phyloP scores from a whole-genome alignment of 352 stramenopile species.

The Phytophthora macrochlamydospora region DNA sequence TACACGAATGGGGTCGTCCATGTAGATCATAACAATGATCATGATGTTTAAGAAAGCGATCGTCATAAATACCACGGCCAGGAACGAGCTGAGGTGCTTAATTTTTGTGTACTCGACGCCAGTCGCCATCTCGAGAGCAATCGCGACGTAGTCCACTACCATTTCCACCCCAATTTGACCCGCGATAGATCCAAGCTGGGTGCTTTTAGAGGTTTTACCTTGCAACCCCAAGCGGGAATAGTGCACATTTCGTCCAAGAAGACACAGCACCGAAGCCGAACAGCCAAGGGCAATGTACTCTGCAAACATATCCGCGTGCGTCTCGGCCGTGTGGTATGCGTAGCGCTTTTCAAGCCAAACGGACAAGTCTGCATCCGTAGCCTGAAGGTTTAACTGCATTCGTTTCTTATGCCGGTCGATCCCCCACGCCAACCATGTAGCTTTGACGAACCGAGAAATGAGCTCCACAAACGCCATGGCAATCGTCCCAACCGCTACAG shows the following conservation, averaged over 20 bases:
- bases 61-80: neutral
- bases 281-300: slow-evolving; percentile 50
- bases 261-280: slow-evolving; percentile 33
- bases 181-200: neutral
- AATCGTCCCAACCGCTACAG: slow-evolving; percentile 16
- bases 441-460: slow-evolving; percentile 19
- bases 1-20: neutral
- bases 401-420: slow-evolving; percentile 13
- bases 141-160: neutral
- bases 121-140: neutral
- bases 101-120: neutral
- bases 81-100: neutral
- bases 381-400: neutral
- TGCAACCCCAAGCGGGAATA: slow-evolving; percentile 12
- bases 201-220: neutral
- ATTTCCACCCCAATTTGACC: neutral
- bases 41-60: neutral
- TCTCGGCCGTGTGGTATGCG: slow-evolving; percentile 9
- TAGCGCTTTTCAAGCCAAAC: neutral
- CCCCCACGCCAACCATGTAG: slow-evolving; percentile 15
- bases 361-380: neutral
- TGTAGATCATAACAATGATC: neutral
- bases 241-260: slow-evolving; percentile 31
- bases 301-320: slow-evolving; percentile 41
- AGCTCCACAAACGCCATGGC: slow-evolving; percentile 37